Evolutionary conservation across 2,329 filamentous ascomycete genomes (phyloP), one percentile per base, ranked within the genome.

Genomic region (Apiospora arundinis): DNA sequence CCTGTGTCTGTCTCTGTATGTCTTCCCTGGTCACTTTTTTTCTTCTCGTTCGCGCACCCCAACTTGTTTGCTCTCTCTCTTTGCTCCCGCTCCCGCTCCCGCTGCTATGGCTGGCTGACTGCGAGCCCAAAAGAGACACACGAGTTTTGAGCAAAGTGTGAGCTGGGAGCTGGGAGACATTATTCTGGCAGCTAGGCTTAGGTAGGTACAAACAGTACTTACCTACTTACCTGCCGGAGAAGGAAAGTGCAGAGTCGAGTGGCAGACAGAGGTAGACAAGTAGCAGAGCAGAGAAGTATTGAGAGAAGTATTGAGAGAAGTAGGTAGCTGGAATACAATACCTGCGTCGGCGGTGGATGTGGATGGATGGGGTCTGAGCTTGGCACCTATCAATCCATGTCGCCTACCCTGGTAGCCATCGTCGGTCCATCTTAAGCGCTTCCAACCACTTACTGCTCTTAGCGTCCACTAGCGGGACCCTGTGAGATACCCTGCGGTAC

Each of bases 311-410:
- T n/a, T n/a, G n/a, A n/a, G n/a, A n/a, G n/a, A n/a, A 56, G 49
- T 16, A 56, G 49, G 49, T 56, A 63, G 56, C 56, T 63, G 56
- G 52, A 60, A 37, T 8, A 42, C 16, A 32, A 32, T 37, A 40
- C 56, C 16, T 60, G 52, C 32, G 56, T 63, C 28, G 56, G 18
- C 18, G 56, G 56, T 63, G 56, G 65, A 42, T 44, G 63, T 25
- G 63, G 63, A 67, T 23, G 49, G 49, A 60, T 60, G 65, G 65
- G 65, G 65, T 67, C 65, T n/a, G 28, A 45, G 40, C 65, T 67
- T 67, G 65, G 65, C 65, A 67, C 65, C 65, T 67, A 44, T 67
- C 65, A 46, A 67, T 32, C 65, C 65, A 67, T 67, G 65, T 46
- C 65, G 65, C 44, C 6, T 46, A 28, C 65, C 56, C 65, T 46